Evolutionary conservation across 2,329 filamentous ascomycete species (phyloP).

Genomic region (Neofusicoccum sp.): DNA sequence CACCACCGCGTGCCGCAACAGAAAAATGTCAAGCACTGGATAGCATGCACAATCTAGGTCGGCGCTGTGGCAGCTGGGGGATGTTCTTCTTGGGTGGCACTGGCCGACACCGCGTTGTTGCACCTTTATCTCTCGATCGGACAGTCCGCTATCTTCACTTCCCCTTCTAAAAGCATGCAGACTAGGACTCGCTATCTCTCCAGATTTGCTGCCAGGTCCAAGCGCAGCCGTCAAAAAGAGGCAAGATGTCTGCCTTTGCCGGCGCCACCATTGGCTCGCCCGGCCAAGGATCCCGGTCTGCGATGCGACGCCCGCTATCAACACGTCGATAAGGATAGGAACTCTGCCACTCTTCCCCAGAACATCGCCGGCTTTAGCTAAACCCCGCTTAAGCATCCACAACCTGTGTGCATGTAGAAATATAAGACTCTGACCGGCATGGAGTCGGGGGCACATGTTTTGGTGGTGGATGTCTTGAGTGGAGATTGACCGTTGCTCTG

Average conservation of each 20-base stretch:
- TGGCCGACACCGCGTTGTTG: background rate
- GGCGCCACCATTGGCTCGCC: background rate
- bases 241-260: background rate
- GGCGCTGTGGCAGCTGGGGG: background rate
- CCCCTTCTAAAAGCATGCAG: background rate
- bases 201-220: background rate
- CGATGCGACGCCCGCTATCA: constrained; percentile 2
- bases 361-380: background rate
- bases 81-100: background rate
- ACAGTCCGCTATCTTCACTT: background rate
- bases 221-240: background rate
- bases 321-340: background rate
- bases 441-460: too few relatives aligned
- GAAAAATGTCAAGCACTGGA: background rate
- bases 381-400: background rate
- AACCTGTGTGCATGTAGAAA: background rate
- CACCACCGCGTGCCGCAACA: background rate
- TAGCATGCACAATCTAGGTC: background rate
- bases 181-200: background rate
- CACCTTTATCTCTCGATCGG: background rate
- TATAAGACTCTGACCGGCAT: background rate
- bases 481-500: too few relatives aligned
- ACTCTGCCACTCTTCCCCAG: constrained; percentile 1
- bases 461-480: too few relatives aligned
- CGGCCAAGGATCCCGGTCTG: background rate